Conservation (phyloP, 345 rosid species). For the Rubroshorea leprosula region DNA sequence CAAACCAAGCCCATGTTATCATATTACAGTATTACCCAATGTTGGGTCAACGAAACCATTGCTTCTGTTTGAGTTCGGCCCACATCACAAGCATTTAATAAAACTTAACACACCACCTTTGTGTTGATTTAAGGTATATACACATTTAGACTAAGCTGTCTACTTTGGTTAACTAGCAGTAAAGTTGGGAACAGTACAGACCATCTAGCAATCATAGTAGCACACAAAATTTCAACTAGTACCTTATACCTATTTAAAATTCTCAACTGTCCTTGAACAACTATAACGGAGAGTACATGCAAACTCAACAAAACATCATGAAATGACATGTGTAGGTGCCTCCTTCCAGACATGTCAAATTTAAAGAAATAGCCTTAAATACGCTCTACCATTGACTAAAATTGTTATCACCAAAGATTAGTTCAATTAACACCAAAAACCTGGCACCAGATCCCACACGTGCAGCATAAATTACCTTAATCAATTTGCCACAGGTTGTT, state of each 20-base stretch:
- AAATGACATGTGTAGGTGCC: constrained; percentile 1
- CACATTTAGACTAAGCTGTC: not conserved
- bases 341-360: not conserved
- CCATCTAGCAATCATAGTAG: not conserved
- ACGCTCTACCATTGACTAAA: not conserved
- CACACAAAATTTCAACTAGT: too few species aligned
- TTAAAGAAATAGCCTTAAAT: not conserved
- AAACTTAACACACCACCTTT: too few species aligned
- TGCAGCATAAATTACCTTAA: constrained; percentile 52
- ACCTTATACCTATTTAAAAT: not conserved
- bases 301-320: not conserved
- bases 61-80: too few species aligned
- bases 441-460: not conserved
- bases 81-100: too few species aligned
- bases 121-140: not conserved
- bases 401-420: not conserved
- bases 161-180: not conserved
- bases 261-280: not conserved
- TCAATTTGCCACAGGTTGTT: constrained; percentile 65
- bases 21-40: too few species aligned
- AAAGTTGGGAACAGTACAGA: constrained; percentile 4
- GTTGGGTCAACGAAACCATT: too few species aligned
- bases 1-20: not conserved
- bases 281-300: not conserved
- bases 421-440: not conserved